A percentile compares a stretch with the other conserved stretches of the same genome.
Evolutionary conservation across 208 protist genomes (phyloP).

Genomic region (Acanthamoeba healyi): DNA sequence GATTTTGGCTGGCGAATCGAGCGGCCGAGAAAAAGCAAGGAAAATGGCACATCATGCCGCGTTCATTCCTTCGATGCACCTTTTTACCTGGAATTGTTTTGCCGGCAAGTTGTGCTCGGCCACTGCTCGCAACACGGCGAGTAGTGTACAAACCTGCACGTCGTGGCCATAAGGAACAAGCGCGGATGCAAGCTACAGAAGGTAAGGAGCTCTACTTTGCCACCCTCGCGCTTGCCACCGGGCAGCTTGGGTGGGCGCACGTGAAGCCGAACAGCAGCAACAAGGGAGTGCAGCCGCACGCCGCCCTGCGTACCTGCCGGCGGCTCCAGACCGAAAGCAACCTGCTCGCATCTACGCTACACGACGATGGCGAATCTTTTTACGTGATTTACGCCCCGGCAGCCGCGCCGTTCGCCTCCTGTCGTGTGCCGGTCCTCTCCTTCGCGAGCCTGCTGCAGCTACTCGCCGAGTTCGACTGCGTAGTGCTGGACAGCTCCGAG

Average conservation of each 20-base stretch:
- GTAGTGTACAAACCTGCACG: not conserved
- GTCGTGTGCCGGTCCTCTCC: not conserved
- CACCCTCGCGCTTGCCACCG: not conserved
- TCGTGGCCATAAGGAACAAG: not conserved
- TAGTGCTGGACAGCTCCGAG: conserved; percentile 10
- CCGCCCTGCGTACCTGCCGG: not conserved
- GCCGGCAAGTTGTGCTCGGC: not conserved
- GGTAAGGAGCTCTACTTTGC: conserved; percentile 52
- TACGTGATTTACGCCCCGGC: not conserved
- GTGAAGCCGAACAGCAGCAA: not conserved
- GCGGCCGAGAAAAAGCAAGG: not conserved
- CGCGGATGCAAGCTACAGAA: no score
- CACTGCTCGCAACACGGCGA: not conserved
- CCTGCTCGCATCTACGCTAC: conserved; percentile 1
- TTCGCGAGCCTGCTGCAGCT: not conserved
- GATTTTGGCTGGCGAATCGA: not conserved
- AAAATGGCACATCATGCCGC: not conserved
- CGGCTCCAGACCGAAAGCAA: not conserved
- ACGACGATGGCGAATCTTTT: conserved; percentile 44
- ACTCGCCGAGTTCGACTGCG: conserved; percentile 16
- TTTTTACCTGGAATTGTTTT: not conserved
- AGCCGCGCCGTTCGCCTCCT: not conserved
- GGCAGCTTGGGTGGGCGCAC: not conserved
- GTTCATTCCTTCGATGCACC: no score
- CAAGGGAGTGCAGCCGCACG: not conserved